phyloP scores from a whole-genome alignment of 2,329 filamentous ascomycete genomes.

The Fusarium pilosicola region DNA sequence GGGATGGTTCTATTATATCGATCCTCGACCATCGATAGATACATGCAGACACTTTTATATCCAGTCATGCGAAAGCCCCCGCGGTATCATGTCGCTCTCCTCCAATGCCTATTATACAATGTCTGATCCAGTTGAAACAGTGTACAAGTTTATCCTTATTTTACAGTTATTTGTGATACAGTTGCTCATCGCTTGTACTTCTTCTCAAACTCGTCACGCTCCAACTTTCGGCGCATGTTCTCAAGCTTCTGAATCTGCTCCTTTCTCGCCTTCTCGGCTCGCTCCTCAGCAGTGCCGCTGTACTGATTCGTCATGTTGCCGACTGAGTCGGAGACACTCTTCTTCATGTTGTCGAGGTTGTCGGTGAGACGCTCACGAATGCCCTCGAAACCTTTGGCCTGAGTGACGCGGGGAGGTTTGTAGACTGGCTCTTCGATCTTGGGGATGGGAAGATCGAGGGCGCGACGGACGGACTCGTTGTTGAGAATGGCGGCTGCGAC shows the following conservation, averaged over 20 bases:
- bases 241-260: constrained; percentile 51
- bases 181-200: constrained; percentile 51
- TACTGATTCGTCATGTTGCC: constrained; percentile 50
- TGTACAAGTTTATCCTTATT: constrained; percentile 21
- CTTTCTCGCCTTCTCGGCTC: constrained; percentile 49
- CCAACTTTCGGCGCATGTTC: constrained; percentile 49
- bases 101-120: constrained; percentile 37
- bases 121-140: constrained; percentile 13
- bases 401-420: constrained; percentile 48
- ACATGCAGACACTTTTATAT: constrained; percentile 18
- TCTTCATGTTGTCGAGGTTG: constrained; percentile 51
- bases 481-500: constrained; percentile 53
- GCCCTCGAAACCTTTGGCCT: constrained; percentile 36
- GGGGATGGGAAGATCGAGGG: constrained; percentile 52
- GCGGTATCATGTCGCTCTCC: constrained; percentile 18
- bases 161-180: constrained; percentile 29
- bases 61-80: constrained; percentile 16
- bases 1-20: constrained; percentile 27
- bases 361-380: constrained; percentile 48
- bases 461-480: constrained; percentile 51
- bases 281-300: constrained; percentile 46
- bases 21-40: constrained; percentile 25
- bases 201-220: constrained; percentile 52
- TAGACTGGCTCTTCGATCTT: constrained; percentile 45
- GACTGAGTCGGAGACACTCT: constrained; percentile 49